Base-by-base conservation (phyloP, 805 yeast species). In the Monosporozyma siamensis region DNA sequence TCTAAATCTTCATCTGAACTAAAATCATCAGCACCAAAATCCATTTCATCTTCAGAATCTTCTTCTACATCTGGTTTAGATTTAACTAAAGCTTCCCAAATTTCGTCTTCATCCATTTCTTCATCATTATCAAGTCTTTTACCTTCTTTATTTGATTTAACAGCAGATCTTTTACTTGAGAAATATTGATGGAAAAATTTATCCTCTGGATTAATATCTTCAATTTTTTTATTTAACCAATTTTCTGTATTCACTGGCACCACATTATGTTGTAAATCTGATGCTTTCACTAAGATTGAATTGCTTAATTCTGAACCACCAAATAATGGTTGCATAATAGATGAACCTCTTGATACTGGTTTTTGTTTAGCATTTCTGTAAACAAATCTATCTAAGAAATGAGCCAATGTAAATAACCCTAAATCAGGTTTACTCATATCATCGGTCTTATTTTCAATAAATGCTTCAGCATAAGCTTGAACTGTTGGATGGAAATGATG, bases 321-420 rank as follows among this genome's bases (percentile, higher is more conserved):
- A 36, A 94, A 88, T 50, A 92, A 70, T 40, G 98, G 97, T 70
- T 92, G 98, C 97, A 92, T 92, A 59, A 92, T 89, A 35, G 97
- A 87, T 4, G 82, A 70, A 55, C 97, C 97, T 59, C 83, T 80
- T n/a, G 80, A 67, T 26, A 69, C 61, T 15, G 78, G 70, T 63
- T 82, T 84, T 54, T 78, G 82, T 67, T 86, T 87, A 38, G 96
- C 86, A 61, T 88, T 87, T 66, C 86, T 82, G 69, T 92, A 92
- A 31, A 92, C 96, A 66, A 94, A 92, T 63, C 95, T 77, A 64
- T 92, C 96, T 66, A 92, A 72, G 77, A 92, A 92, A 64, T 88
- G 97, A 17, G 84, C 71, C 49, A 92, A 69, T 0, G 96, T 80
- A 64, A 78, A 90, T 47, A 92, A 73, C 6, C 95, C 95, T 42